phyloP scores from a whole-genome alignment of 805 yeast species.

The Yamadazyma olivae region DNA sequence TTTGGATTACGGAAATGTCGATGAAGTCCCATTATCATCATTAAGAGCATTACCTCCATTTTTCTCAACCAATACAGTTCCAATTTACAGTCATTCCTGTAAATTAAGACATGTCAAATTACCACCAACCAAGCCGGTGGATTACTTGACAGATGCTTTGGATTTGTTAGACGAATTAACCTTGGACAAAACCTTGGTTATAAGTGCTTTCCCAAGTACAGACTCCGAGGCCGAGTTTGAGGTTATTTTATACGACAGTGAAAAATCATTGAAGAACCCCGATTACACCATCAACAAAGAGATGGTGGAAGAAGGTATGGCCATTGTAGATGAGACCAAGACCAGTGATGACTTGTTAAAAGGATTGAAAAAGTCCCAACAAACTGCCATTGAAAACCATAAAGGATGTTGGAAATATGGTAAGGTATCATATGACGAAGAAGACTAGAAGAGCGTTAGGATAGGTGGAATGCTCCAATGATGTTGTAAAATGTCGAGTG shows the following conservation, averaged over 20 bases:
- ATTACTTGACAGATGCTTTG: constrained; percentile 53
- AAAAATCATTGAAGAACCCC: constrained; percentile 50
- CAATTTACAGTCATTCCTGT: constrained; percentile 57
- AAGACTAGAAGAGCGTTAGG: too few species aligned
- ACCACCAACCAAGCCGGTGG: constrained; percentile 57
- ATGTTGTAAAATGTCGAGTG: too few species aligned
- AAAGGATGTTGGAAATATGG: constrained; percentile 77
- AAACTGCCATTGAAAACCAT: constrained; percentile 46
- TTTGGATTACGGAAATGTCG: constrained; percentile 60
- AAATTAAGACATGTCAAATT: constrained; percentile 50
- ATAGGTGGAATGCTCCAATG: too few species aligned
- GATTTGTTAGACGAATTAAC: constrained; percentile 52
- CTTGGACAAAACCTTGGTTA: constrained; percentile 52
- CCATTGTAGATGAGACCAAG: constrained; percentile 45
- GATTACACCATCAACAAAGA: constrained; percentile 58
- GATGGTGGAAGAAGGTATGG: constrained; percentile 58
- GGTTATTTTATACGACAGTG: constrained; percentile 55
- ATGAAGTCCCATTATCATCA: constrained; percentile 39
- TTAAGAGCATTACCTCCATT: constrained; percentile 53
- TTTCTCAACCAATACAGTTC: constrained; percentile 35
- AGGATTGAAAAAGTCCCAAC: constrained; percentile 42
- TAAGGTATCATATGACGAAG: constrained; percentile 61
- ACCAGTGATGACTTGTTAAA: constrained; percentile 31
- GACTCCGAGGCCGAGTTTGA: constrained; percentile 45
- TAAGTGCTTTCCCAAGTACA: constrained; percentile 44